Conservation (phyloP, 108 stramenopile genomes). For the Mediolabrus comicus region DNA sequence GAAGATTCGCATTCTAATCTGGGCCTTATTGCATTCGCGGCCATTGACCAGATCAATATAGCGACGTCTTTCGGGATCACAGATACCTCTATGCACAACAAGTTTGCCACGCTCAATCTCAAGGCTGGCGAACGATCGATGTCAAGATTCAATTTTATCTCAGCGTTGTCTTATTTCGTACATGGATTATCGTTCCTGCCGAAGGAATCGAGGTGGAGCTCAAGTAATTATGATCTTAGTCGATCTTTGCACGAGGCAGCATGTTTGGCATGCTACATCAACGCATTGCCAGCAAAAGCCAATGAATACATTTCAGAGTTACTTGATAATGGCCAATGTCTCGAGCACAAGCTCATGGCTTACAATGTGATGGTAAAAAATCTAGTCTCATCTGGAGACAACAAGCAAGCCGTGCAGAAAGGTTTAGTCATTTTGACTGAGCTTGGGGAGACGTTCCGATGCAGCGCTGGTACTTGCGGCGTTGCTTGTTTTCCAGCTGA, state of each 20-base stretch:
- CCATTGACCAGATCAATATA: neutral
- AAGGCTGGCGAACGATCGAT: neutral
- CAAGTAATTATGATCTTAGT: neutral
- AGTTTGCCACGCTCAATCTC: neutral
- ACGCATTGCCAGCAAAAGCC: neutral
- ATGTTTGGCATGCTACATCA: neutral
- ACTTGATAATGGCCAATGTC: neutral
- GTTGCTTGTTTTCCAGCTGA: no score
- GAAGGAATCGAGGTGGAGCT: neutral
- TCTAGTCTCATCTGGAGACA: neutral
- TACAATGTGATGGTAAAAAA: neutral
- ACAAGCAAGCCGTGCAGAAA: neutral
- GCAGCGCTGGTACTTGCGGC: no score
- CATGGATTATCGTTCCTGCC: neutral
- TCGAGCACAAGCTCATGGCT: neutral
- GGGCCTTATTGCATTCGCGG: neutral
- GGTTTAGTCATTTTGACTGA: neutral
- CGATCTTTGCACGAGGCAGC: neutral
- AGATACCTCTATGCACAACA: neutral
- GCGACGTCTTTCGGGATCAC: neutral
- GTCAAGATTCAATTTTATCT: neutral
- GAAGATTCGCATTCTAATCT: neutral
- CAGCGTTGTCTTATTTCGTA: neutral
- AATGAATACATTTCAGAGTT: neutral
- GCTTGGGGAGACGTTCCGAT: neutral